Conservation (phyloP, 2,329 filamentous ascomycete species). For the Claviceps arundinis region DNA sequence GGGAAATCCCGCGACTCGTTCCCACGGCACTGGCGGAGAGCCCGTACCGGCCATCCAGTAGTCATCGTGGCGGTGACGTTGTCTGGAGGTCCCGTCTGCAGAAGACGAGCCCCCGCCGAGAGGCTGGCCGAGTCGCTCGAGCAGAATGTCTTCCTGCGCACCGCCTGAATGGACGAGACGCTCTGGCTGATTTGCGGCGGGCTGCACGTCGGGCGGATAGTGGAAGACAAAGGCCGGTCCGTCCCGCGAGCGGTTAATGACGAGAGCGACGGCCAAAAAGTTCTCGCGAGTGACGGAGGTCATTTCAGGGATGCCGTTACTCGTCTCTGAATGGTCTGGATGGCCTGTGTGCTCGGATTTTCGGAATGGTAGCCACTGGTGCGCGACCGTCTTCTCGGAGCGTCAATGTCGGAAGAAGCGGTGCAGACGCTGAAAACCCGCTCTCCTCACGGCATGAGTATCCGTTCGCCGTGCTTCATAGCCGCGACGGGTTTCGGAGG, state of each 20-base stretch:
- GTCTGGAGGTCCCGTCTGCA: slow-evolving; percentile 25
- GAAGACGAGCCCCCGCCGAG: slow-evolving; percentile 19
- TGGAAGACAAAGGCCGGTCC: slow-evolving; percentile 78
- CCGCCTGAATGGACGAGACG: slow-evolving; percentile 14
- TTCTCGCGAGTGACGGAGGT: slow-evolving; percentile 39
- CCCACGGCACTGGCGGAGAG: slow-evolving; percentile 51
- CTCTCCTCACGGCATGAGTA: background rate
- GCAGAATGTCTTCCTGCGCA: slow-evolving; percentile 35
- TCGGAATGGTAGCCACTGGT: background rate
- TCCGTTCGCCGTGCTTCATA: background rate
- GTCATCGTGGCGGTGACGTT: slow-evolving; percentile 37
- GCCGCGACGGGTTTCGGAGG: background rate
- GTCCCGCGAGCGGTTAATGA: slow-evolving; percentile 61
- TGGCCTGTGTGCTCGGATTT: background rate
- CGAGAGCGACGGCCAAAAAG: slow-evolving; percentile 57
- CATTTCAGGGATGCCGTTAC: slow-evolving; percentile 19
- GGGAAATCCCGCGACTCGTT: slow-evolving; percentile 59
- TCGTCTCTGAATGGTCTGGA: background rate
- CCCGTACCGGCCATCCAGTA: slow-evolving; percentile 42
- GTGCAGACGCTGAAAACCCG: background rate
- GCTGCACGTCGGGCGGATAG: slow-evolving; percentile 53
- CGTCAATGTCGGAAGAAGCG: no score
- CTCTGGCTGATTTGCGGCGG: slow-evolving; percentile 20
- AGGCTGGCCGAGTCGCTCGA: slow-evolving; percentile 31
- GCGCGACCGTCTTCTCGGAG: no score